These are phyloP conservation scores for Trypanosoma theileri DNA, from an alignment of 208 protist genomes.

Conservation along the genomic window DNA sequence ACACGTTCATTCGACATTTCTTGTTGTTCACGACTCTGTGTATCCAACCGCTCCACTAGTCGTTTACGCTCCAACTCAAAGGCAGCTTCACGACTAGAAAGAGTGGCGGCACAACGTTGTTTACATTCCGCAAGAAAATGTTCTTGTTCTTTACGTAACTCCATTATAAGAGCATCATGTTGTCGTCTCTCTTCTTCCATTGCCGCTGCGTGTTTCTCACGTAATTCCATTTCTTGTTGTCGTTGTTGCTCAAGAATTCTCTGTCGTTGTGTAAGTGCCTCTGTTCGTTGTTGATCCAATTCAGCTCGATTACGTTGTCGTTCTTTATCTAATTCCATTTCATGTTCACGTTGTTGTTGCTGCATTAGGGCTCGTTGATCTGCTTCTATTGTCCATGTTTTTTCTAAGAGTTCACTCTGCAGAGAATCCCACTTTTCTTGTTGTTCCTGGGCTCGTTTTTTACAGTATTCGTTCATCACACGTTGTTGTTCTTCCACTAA, in stretches of 20 bases:
- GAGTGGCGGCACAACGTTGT: slow-evolving; percentile 1
- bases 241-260: slow-evolving; percentile 23
- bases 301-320: slow-evolving; percentile 15
- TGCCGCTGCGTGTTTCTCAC: slow-evolving; percentile 9
- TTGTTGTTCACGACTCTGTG: slow-evolving; percentile 3
- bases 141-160: slow-evolving; percentile 22
- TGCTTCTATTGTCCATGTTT: slow-evolving; percentile 18
- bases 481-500: slow-evolving; percentile 12
- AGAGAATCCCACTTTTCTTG: slow-evolving; percentile 10
- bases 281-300: slow-evolving; percentile 7
- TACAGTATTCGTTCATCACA: not conserved
- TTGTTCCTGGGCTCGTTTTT: slow-evolving; percentile 3
- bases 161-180: slow-evolving; percentile 9
- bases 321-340: slow-evolving; percentile 3
- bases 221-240: slow-evolving; percentile 16
- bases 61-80: slow-evolving; percentile 14
- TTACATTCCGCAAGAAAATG: slow-evolving; percentile 9
- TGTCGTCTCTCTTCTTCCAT: slow-evolving; percentile 24
- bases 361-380: slow-evolving; percentile 16
- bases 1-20: slow-evolving; percentile 7
- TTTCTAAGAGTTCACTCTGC: not conserved
- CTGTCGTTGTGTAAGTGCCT: slow-evolving; percentile 12
- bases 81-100: slow-evolving; percentile 8
- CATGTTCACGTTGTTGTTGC: slow-evolving; percentile 5
- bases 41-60: slow-evolving; percentile 16